phyloP scores from a whole-genome alignment of 768 basidiomycete genomes.

The Mycena latifolia region DNA sequence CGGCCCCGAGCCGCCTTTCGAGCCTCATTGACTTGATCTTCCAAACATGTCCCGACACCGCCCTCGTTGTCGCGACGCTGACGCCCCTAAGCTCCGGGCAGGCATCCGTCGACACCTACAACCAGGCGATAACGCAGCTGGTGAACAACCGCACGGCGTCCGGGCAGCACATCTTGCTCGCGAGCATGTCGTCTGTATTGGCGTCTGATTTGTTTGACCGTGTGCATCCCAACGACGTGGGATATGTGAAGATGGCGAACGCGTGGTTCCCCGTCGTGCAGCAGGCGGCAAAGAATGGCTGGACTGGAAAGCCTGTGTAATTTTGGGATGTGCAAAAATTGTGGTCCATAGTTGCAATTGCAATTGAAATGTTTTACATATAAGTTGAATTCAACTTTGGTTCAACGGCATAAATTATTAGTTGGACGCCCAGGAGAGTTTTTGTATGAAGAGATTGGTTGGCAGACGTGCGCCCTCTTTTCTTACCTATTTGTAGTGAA shows the following conservation, averaged over 20 bases:
- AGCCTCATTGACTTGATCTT: conserved; percentile 28
- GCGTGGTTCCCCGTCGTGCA: conserved; percentile 31
- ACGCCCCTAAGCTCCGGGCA: conserved; percentile 22
- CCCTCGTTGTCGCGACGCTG: conserved; percentile 30
- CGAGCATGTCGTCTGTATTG: conserved; percentile 17
- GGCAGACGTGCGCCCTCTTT: too few relatives aligned
- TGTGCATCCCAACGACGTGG: conserved; percentile 32
- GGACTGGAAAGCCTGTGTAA: conserved; percentile 27
- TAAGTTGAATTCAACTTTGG: too few relatives aligned
- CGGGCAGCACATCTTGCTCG: conserved; percentile 32
- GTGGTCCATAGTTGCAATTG: too few relatives aligned
- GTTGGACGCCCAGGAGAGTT: too few relatives aligned
- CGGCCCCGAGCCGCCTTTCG: conserved; percentile 10
- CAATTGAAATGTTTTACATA: too few relatives aligned
- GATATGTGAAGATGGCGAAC: conserved; percentile 33
- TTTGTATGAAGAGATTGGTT: too few relatives aligned
- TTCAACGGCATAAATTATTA: too few relatives aligned
- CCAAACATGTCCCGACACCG: conserved; percentile 20
- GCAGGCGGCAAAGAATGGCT: conserved; percentile 30
- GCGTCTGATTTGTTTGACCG: conserved; percentile 28
- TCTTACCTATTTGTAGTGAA: too few relatives aligned
- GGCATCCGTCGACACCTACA: conserved; percentile 26
- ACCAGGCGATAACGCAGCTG: conserved; percentile 18
- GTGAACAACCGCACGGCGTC: conserved; percentile 20
- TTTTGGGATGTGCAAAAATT: too few relatives aligned